Base-by-base conservation (phyloP, 2,329 filamentous ascomycete species). In the Alternaria conjuncta region DNA sequence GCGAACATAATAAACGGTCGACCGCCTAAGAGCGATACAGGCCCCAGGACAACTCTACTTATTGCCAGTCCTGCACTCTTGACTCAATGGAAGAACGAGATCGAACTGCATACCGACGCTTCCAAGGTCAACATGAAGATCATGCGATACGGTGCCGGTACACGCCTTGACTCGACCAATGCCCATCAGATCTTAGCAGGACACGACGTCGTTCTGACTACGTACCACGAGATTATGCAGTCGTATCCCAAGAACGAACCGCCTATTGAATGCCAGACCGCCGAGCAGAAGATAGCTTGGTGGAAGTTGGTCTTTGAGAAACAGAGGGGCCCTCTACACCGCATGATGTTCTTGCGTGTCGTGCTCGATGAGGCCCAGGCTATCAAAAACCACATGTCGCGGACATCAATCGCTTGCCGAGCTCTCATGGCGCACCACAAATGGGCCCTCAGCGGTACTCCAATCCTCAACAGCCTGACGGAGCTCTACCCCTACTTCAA, bases 281-380 rank as follows among this genome's bases (percentile, higher is more conserved):
- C 82, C 0, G 68, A 79, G 0, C 61, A 81, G 10, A 80, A 84
- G 20, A 79, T 85, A 0, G 62, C 70, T 0, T 85, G 78, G 71
- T 83, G 80, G 76, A 63, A 68, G 11, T 18, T 68, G 0, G 63
- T 73, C 0, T 83, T 71, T 6, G 69, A 75, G 2, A 63, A 71
- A 0, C 51, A 79, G 0, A 71, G 81, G 4, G 82, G 79, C 1
- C 45, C 71, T 3, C 61, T 80, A 2, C 79, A 80, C 51, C 60
- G 69, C 10, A 75, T 77, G 51, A 41, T 60, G 11, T 80, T 77
- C 79, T 82, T 85, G 44, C 78, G 88, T 2, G 63, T 89, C 4
- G 81, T 89, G 2, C 76, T 89, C 0, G 87, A 89, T 49, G 87
- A 89, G 68, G 86, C 84, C 0, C 87, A 89, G 54, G 69, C 68